Evolutionary conservation across 1,284 basidiomycete genomes (phyloP).

Genomic region (Ceratobasidium sp.): DNA sequence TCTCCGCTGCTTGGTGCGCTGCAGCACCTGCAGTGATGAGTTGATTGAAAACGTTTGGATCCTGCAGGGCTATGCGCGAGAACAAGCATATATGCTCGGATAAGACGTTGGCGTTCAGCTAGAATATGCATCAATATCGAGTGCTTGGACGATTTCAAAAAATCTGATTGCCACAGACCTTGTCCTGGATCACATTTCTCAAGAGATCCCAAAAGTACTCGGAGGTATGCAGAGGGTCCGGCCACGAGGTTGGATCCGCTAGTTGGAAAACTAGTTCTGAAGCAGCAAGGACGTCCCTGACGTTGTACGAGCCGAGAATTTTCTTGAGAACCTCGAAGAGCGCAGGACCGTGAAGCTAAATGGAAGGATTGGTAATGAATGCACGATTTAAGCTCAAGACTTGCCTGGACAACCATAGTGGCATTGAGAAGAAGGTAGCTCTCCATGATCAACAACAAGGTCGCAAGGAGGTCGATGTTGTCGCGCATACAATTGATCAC

Average conservation of each 20-base stretch:
- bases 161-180: constrained; percentile 53
- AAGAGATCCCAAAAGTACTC: constrained; percentile 70
- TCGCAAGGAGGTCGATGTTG: constrained; percentile 80
- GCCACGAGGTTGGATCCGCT: constrained; percentile 66
- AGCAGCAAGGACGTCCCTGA: constrained; percentile 62
- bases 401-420: constrained; percentile 69
- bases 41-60: constrained; percentile 67
- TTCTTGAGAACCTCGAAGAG: constrained; percentile 61
- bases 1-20: constrained; percentile 46
- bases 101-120: constrained; percentile 63
- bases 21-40: constrained; percentile 67
- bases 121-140: constrained; percentile 2
- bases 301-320: constrained; percentile 55
- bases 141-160: not conserved
- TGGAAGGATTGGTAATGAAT: not conserved
- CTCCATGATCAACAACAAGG: constrained; percentile 71
- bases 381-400: constrained; percentile 40
- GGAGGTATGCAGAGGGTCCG: constrained; percentile 69
- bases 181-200: constrained; percentile 64
- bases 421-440: constrained; percentile 82
- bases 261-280: constrained; percentile 67
- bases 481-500: constrained; percentile 65
- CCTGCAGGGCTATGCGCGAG: constrained; percentile 68
- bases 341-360: constrained; percentile 50
- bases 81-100: constrained; percentile 72